These are phyloP conservation scores for Phlegmacium glaucopus DNA, from an alignment of 768 basidiomycete genomes.

Conservation along the genomic window DNA sequence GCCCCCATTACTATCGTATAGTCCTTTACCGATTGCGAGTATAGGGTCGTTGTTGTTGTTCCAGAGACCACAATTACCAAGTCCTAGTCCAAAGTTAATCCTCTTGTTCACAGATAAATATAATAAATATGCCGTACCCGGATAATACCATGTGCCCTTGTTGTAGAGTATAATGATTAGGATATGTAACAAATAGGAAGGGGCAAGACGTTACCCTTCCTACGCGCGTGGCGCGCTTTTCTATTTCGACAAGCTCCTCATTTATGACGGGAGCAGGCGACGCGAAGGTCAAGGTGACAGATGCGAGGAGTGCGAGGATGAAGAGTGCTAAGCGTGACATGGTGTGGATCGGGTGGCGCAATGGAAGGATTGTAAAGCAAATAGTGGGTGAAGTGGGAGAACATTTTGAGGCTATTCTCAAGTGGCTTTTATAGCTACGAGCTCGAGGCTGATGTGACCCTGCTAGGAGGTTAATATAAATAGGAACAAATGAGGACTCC, in stretches of 20 bases:
- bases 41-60: constrained; percentile 51
- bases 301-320: constrained; percentile 38
- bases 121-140: constrained; percentile 28
- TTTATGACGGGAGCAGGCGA: constrained; percentile 40
- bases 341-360: background rate
- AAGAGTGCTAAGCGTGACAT: constrained; percentile 39
- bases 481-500: too few species aligned
- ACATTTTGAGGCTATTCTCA: constrained; percentile 6
- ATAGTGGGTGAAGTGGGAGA: constrained; percentile 6
- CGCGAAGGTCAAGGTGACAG: constrained; percentile 39
- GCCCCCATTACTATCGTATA: constrained; percentile 50
- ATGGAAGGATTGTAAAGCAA: background rate
- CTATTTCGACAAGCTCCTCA: constrained; percentile 30
- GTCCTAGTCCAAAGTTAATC: constrained; percentile 22
- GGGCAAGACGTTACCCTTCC: constrained; percentile 48
- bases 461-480: too few species aligned
- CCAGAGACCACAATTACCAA: constrained; percentile 61
- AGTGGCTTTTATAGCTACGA: constrained; percentile 19
- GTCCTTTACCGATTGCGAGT: constrained; percentile 55
- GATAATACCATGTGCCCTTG: constrained; percentile 69
- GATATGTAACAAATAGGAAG: constrained; percentile 1
- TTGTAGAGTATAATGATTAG: constrained; percentile 10
- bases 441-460: too few species aligned
- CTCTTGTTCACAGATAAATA: constrained; percentile 4
- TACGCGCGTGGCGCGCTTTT: constrained; percentile 48